Conservation (phyloP, 495 filamentous ascomycete species). For the Talaromyces nanjingensis region DNA sequence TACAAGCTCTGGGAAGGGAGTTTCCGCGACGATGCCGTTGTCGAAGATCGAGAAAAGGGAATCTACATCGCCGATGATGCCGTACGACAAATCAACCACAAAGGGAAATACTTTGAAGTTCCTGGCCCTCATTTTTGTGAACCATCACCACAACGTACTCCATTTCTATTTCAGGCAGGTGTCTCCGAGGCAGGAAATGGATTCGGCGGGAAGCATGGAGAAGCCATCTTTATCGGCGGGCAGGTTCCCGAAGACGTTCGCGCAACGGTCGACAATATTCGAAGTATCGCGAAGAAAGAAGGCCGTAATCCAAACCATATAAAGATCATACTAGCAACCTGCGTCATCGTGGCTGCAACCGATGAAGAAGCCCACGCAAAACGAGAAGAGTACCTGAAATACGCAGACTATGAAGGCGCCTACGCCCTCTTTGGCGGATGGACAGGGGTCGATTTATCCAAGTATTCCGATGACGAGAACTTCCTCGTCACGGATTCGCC, state of each 20-base stretch:
- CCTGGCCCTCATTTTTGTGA: constrained; percentile 50
- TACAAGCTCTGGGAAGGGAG: constrained; percentile 57
- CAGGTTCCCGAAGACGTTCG: constrained; percentile 39
- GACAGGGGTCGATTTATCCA: constrained; percentile 49
- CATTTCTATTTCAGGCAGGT: constrained; percentile 50
- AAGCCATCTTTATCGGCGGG: constrained; percentile 48
- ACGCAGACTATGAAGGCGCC: constrained; percentile 51
- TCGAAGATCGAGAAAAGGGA: constrained; percentile 36
- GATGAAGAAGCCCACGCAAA: constrained; percentile 48
- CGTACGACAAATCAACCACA: constrained; percentile 49
- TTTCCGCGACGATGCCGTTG: constrained; percentile 51
- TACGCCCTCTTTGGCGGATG: constrained; percentile 56
- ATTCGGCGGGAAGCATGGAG: constrained; percentile 51
- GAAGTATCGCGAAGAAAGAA: constrained; percentile 30
- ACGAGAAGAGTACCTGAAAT: constrained; percentile 38
- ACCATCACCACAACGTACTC: constrained; percentile 51
- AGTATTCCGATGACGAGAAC: constrained; percentile 50
- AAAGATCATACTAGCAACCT: constrained; percentile 43
- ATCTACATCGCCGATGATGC: constrained; percentile 43
- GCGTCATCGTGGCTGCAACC: constrained; percentile 43
- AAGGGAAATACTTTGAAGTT: constrained; percentile 49
- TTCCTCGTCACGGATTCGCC: constrained; percentile 27
- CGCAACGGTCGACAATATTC: constrained; percentile 44
- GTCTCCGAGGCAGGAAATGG: constrained; percentile 44
- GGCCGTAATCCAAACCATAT: constrained; percentile 43